Conservation (phyloP, 331 rosid species). For the Malus hybrid region DNA sequence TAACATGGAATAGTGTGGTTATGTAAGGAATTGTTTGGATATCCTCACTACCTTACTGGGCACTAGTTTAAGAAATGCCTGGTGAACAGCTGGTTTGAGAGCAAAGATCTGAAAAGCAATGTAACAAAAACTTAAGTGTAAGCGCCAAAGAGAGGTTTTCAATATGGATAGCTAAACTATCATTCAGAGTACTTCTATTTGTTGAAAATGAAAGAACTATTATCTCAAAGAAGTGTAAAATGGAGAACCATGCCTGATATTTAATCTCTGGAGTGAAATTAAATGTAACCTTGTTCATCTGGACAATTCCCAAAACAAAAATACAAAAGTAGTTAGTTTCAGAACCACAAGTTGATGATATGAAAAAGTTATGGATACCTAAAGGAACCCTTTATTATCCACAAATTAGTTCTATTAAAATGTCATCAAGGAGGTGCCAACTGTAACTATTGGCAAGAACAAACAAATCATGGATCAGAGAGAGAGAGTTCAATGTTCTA, state of each 20-base stretch:
- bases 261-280: slow-evolving; percentile 92
- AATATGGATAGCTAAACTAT: neutral
- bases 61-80: slow-evolving; percentile 74
- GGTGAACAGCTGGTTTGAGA: slow-evolving; percentile 94
- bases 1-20: neutral
- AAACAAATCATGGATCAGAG: neutral
- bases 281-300: slow-evolving; percentile 94
- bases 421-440: neutral
- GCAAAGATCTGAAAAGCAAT: slow-evolving; percentile 67
- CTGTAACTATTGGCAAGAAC: neutral
- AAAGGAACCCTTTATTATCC: neutral
- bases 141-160: neutral
- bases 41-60: slow-evolving; percentile 66
- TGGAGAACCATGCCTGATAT: slow-evolving; percentile 59
- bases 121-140: slow-evolving; percentile 2
- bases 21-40: slow-evolving; percentile 16
- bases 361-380: neutral
- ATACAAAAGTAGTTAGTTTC: neutral
- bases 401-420: neutral
- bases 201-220: neutral
- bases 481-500: slow-evolving; percentile 24
- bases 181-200: neutral
- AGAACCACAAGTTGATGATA: slow-evolving; percentile 4
- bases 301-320: slow-evolving; percentile 13
- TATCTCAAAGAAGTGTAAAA: neutral